Evolutionary conservation across 305 asterid species (phyloP).

Genomic region (Solanum hybrid): DNA sequence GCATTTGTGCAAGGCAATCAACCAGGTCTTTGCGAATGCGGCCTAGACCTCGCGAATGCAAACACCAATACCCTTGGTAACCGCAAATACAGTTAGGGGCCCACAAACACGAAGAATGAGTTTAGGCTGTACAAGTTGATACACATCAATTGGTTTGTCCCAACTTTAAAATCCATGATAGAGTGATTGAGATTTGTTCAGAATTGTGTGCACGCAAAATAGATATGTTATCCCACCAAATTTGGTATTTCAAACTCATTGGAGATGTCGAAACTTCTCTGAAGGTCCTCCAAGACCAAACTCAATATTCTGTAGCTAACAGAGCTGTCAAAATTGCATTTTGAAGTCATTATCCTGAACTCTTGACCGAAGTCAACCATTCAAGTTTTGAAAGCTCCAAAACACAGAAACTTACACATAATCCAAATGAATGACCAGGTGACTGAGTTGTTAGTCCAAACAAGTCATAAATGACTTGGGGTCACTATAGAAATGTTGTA

Average conservation of each 20-base stretch:
- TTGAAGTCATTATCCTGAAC: not conserved
- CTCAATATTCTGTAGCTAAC: not conserved
- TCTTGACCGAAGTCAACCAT: not conserved
- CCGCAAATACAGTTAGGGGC: not conserved
- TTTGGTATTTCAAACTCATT: not conserved
- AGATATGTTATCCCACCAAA: not conserved
- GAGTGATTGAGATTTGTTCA: not conserved
- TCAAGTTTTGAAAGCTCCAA: not conserved
- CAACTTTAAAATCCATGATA: not conserved
- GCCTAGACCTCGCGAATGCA: not conserved
- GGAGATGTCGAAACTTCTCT: not conserved
- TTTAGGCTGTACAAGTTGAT: not conserved
- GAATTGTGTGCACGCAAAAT: not conserved
- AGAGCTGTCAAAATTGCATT: not conserved
- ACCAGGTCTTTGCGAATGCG: not conserved
- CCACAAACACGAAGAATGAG: not conserved
- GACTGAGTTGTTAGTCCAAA: not conserved
- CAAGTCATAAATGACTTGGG: not conserved
- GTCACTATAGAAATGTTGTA: too few species aligned
- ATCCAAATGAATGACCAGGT: not conserved
- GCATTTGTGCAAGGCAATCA: too few species aligned
- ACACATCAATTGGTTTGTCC: not conserved
- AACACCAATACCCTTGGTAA: not conserved
- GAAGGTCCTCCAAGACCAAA: not conserved
- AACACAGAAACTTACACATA: not conserved